Evolutionary conservation across 2,329 filamentous ascomycete species (phyloP), one percentile per base, ranked within the genome.

Genomic region (Trichoderma sp.): DNA sequence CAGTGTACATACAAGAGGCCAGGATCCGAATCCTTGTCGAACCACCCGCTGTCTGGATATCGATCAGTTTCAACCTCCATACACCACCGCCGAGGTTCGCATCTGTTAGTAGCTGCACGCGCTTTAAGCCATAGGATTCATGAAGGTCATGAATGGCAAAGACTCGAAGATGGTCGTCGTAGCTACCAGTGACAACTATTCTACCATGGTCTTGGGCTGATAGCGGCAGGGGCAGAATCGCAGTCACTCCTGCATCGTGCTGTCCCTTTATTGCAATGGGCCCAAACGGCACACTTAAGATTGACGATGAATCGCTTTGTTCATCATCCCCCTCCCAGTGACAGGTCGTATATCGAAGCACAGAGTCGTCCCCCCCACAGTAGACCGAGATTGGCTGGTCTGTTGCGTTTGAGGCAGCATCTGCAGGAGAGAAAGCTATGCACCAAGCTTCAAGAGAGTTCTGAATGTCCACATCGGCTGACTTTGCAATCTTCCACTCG

Each of bases 1-100:
- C 96, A 2, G 92, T 93, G 81, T 97, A 92, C 95, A 98, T 98
- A 76, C 96, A 97, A 57, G 93, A 97, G 19, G 91, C 94, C 52
- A 97, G 82, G n/a, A 96, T 81, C 56, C 84, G 77, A 33, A 81
- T 70, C 59, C 77, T 76, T 71, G 75, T 77, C 11, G 56, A 70
- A 68, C 77, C 79, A 5, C 58, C 71, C 21, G 70, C 70, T 21
- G 70, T 57, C 24, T 72, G 74, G 21, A 77, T 64, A 2, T 78
- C 75, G 11, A 93, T 80, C 49, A 91, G 74, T 76, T 92, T 92
- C 67, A 98, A 77, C 68, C 95, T 85, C 94, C 96, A 99, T 2
- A 98, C 95, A 1, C 94, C 94, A 11, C 87, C 87, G 29, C 92
- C 94, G 0, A 98, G 84, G 63, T 91, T 84, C 63, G 85, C 74